Conservation (phyloP, 202 grass and related monocot species). For the Musa balbisiana region DNA sequence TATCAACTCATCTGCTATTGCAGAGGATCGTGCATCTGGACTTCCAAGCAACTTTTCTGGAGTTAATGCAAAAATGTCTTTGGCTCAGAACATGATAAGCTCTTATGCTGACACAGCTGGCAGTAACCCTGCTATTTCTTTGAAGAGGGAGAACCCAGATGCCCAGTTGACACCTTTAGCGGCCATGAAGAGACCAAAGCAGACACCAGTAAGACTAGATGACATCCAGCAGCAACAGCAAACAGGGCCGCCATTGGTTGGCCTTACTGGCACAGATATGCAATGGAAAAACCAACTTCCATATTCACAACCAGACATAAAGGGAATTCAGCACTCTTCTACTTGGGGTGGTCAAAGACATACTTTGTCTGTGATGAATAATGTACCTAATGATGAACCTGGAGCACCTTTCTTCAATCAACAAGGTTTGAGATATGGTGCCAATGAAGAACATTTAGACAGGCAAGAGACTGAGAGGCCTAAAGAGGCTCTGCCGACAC, state of each 20-base stretch:
- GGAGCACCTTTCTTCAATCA: constrained; percentile 56
- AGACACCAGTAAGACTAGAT: constrained; percentile 41
- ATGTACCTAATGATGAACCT: constrained; percentile 49
- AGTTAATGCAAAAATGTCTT: constrained; percentile 39
- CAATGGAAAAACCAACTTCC: constrained; percentile 62
- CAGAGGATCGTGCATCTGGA: constrained; percentile 47
- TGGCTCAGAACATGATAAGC: constrained; percentile 46
- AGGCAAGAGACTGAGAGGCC: constrained; percentile 37
- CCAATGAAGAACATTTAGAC: constrained; percentile 68
- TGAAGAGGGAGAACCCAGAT: constrained; percentile 78
- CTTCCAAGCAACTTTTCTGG: constrained; percentile 47
- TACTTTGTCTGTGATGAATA: constrained; percentile 43
- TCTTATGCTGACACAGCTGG: constrained; percentile 30
- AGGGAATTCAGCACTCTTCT: constrained; percentile 55
- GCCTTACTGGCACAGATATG: constrained; percentile 45
- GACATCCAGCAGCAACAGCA: constrained; percentile 51
- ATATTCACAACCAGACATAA: constrained; percentile 44
- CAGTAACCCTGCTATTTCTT: constrained; percentile 43
- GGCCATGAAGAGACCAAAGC: constrained; percentile 62
- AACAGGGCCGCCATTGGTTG: constrained; percentile 33
- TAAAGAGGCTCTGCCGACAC: constrained; percentile 39
- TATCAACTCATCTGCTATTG: constrained; percentile 40
- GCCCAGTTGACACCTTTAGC: constrained; percentile 32
- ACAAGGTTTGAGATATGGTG: constrained; percentile 37
- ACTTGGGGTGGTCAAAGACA: constrained; percentile 55